Conservation (phyloP, 2,329 filamentous ascomycete genomes). For the Aspergillus viridinutans region DNA sequence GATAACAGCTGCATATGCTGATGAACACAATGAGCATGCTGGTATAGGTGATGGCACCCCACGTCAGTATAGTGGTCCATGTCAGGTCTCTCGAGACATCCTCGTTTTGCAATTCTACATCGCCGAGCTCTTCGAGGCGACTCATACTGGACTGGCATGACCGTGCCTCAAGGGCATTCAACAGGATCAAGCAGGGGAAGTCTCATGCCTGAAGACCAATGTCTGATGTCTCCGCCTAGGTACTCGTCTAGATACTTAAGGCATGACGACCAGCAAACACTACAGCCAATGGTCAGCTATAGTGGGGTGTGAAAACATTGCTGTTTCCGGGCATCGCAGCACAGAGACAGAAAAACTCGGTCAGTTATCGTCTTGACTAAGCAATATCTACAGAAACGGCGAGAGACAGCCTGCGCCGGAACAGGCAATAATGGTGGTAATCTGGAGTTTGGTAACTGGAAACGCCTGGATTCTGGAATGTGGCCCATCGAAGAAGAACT, state of each 20-base stretch:
- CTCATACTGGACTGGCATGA: constrained; percentile 17
- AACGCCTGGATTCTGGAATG: constrained; percentile 2
- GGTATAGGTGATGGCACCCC: constrained; percentile 20
- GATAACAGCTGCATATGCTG: constrained; percentile 15
- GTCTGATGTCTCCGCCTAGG: background rate
- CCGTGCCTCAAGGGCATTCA: background rate
- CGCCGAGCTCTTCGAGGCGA: constrained; percentile 8
- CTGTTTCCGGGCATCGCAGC: constrained; percentile 4
- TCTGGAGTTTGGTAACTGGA: background rate
- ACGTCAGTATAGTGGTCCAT: constrained; percentile 17
- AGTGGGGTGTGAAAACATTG: background rate
- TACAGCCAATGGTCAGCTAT: background rate
- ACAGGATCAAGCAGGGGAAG: background rate
- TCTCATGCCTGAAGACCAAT: background rate
- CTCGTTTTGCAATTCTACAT: constrained; percentile 19
- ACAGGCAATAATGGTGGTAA: background rate
- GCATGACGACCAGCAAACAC: background rate
- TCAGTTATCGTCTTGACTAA: background rate
- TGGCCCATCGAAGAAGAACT: background rate
- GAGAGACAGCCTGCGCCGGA: background rate
- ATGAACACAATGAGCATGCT: constrained; percentile 18
- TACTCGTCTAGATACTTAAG: background rate
- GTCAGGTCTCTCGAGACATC: constrained; percentile 14
- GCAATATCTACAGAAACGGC: background rate
- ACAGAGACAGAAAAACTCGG: background rate